Conservation (phyloP, 2,329 filamentous ascomycete genomes). For the Graphilbum sp. region DNA sequence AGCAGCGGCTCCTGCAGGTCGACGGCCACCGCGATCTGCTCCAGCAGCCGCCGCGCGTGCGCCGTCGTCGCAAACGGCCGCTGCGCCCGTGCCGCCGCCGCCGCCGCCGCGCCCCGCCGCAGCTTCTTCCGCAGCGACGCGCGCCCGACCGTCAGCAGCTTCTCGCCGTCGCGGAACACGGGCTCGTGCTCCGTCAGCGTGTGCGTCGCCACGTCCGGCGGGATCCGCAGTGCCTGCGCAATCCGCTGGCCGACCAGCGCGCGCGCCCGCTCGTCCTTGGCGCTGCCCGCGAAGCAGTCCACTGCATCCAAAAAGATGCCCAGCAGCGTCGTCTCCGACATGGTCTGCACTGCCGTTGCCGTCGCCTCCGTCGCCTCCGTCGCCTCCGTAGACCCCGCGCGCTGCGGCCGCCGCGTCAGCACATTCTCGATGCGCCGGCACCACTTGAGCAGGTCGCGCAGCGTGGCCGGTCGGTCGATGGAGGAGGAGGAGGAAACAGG, state of each 20-base stretch:
- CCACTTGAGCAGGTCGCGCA: constrained; percentile 76
- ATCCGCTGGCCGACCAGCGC: constrained; percentile 49
- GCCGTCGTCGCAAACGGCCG: constrained; percentile 75
- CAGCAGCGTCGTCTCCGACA: constrained; percentile 56
- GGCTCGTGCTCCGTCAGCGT: constrained; percentile 61
- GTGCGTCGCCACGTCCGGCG: constrained; percentile 65
- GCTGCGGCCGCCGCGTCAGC: constrained; percentile 26
- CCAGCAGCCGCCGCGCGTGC: constrained; percentile 69
- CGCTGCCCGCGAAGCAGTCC: constrained; percentile 77
- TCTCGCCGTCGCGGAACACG: constrained; percentile 43
- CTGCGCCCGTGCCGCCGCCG: constrained; percentile 18
- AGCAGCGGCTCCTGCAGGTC: constrained; percentile 76
- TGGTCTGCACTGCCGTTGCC: constrained; percentile 16
- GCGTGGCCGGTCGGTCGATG: constrained; percentile 31
- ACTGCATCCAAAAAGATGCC: constrained; percentile 86
- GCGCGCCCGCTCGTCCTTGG: constrained; percentile 49
- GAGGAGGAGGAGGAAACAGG: too few relatives aligned
- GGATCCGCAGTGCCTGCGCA: constrained; percentile 74
- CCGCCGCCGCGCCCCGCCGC: background rate
- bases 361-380: too few relatives aligned
- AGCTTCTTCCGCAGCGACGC: constrained; percentile 46
- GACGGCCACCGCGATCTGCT: constrained; percentile 73
- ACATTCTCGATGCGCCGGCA: constrained; percentile 59
- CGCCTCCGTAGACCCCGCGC: too few relatives aligned
- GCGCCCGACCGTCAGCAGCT: constrained; percentile 47